Percentiles rank a stretch among this genome's conserved stretches.
Evolutionary conservation across 805 yeast species (phyloP).

Genomic region (Pichia occidentalis): DNA sequence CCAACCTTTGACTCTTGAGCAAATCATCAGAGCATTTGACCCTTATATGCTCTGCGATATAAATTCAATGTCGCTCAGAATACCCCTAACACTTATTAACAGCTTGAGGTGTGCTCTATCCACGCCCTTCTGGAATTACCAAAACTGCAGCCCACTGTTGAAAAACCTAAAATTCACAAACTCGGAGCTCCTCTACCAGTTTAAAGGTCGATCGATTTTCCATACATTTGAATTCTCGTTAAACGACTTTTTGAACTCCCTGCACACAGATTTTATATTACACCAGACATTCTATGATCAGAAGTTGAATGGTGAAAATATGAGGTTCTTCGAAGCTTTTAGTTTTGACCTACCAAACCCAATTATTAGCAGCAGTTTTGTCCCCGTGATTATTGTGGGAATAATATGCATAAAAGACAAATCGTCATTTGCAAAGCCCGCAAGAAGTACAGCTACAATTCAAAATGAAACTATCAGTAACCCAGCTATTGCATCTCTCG

Average conservation of each 20-base stretch:
- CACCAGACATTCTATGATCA: slow-evolving; percentile 15
- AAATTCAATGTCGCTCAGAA: background rate
- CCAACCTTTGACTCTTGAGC: too few relatives aligned
- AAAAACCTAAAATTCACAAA: slow-evolving; percentile 1
- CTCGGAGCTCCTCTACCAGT: background rate
- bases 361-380: slow-evolving; percentile 6
- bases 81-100: background rate
- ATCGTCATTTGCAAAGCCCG: too few relatives aligned
- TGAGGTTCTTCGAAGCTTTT: slow-evolving; percentile 39
- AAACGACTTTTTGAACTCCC: too few relatives aligned
- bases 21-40: background rate
- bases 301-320: slow-evolving; percentile 25
- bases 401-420: slow-evolving; percentile 23
- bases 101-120: background rate
- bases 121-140: background rate
- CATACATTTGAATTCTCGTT: too few relatives aligned
- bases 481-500: too few relatives aligned
- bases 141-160: background rate
- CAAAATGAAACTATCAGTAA: too few relatives aligned
- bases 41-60: background rate
- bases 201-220: background rate
- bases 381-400: slow-evolving; percentile 29
- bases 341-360: slow-evolving; percentile 27
- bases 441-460: too few relatives aligned
- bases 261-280: too few relatives aligned